Conservation (phyloP, 257 asterid genomes). For the Perilla frutescens region DNA sequence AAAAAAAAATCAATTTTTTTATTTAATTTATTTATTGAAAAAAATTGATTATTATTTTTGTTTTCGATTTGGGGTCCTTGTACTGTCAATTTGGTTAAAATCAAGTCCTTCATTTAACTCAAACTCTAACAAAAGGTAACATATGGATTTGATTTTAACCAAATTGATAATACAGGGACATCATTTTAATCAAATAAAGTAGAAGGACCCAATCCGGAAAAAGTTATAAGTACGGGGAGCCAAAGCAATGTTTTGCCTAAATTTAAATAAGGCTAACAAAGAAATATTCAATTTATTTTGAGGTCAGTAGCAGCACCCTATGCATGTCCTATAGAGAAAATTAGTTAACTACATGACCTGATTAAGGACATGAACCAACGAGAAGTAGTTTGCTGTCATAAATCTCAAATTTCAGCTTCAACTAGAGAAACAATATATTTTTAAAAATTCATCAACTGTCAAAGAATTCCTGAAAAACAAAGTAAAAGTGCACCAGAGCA, state of each 20-base stretch:
- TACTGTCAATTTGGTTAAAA: too few relatives aligned
- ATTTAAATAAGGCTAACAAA: not conserved
- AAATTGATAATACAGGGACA: too few relatives aligned
- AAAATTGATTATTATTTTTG: too few relatives aligned
- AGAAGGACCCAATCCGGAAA: too few relatives aligned
- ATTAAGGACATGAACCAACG: constrained; percentile 11
- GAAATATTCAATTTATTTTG: not conserved
- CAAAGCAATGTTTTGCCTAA: not conserved
- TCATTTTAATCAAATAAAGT: too few relatives aligned
- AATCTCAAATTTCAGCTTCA: constrained; percentile 26
- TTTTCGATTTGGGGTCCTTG: too few relatives aligned
- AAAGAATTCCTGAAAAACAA: constrained; percentile 22
- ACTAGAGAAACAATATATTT: not conserved
- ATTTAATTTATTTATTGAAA: too few relatives aligned
- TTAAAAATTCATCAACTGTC: not conserved
- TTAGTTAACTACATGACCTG: constrained; percentile 6
- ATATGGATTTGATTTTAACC: too few relatives aligned
- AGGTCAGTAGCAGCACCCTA: constrained; percentile 20
- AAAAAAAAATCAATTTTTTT: too few relatives aligned
- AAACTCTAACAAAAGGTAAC: too few relatives aligned
- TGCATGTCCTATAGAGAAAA: not conserved
- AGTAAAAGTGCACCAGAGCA: constrained; percentile 15
- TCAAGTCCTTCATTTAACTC: too few relatives aligned
- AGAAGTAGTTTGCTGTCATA: not conserved
- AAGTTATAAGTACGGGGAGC: not conserved